Percentiles rank a stretch among this genome's conserved stretches.
phyloP scores from a whole-genome alignment of 495 filamentous ascomycete species.

The Lophiostoma macrostomum region DNA sequence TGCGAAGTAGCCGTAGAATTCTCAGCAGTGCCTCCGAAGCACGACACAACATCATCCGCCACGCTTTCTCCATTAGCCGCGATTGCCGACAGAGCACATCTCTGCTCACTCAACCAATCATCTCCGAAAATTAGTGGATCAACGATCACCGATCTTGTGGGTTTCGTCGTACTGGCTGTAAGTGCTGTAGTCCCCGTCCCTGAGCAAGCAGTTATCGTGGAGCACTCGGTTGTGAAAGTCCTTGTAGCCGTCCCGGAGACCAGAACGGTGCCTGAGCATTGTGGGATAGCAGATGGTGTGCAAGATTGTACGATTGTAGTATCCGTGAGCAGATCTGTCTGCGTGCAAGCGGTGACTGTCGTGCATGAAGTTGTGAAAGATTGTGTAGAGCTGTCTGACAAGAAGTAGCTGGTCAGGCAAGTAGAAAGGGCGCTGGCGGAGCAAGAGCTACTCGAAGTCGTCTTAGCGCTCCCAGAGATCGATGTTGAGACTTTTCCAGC shows the following conservation, averaged over 20 bases:
- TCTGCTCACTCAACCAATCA: too few species aligned
- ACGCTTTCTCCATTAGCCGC: too few species aligned
- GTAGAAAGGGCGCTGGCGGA: constrained; percentile 1
- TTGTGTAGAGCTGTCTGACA: background rate
- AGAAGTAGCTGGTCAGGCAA: background rate
- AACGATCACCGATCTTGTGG: background rate
- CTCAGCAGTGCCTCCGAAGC: too few species aligned
- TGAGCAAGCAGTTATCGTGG: constrained; percentile 1
- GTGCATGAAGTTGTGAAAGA: constrained; percentile 1
- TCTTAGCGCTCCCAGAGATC: background rate
- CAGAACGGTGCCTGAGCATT: background rate
- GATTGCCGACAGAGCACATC: too few species aligned
- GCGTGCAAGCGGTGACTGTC: background rate
- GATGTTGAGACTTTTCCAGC: background rate
- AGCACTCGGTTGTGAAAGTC: constrained; percentile 2
- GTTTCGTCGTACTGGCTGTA: background rate
- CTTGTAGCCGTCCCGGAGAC: constrained; percentile 1
- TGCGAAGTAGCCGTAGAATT: too few species aligned
- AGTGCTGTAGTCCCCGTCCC: constrained; percentile 2
- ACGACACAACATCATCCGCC: too few species aligned
- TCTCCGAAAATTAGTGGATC: too few species aligned
- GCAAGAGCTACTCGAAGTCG: constrained; percentile 1
- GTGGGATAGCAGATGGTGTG: background rate
- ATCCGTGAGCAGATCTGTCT: background rate
- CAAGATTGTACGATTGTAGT: constrained; percentile 2